Percentiles rank a stretch among this genome's conserved stretches.
These are phyloP conservation scores for Psilocybe subaeruginosa DNA, from an alignment of 768 basidiomycete genomes.

Conservation along the genomic window DNA sequence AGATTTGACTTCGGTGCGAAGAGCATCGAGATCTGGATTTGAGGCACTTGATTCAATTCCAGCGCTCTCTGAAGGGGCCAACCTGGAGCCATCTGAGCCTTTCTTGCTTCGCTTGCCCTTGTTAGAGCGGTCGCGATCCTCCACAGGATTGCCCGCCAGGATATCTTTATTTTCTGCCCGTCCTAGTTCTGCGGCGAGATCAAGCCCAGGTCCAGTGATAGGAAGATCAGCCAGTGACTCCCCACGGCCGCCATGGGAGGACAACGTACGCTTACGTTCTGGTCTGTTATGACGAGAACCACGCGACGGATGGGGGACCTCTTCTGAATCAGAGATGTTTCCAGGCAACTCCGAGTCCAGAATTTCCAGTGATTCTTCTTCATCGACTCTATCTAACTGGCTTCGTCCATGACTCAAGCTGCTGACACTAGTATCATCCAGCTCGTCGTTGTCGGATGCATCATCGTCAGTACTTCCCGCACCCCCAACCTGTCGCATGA, in stretches of 20 bases:
- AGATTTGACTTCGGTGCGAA: constrained; percentile 86
- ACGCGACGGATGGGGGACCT: constrained; percentile 34
- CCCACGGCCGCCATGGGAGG: constrained; percentile 63
- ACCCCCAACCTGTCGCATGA: constrained; percentile 69
- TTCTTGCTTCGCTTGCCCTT: constrained; percentile 56
- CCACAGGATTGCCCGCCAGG: constrained; percentile 55
- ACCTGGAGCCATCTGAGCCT: constrained; percentile 41
- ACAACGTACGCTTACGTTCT: constrained; percentile 54
- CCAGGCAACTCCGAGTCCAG: constrained; percentile 40
- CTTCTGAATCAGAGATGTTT: constrained; percentile 37
- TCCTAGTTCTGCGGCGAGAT: constrained; percentile 90
- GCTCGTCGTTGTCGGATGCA: constrained; percentile 42
- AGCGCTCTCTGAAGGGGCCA: constrained; percentile 32
- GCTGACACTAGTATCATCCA: constrained; percentile 49
- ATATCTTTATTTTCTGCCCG: constrained; percentile 90
- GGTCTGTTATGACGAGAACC: constrained; percentile 44
- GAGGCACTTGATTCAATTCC: constrained; percentile 47
- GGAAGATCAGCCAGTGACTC: constrained; percentile 88
- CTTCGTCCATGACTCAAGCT: constrained; percentile 63
- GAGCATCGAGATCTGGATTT: constrained; percentile 62
- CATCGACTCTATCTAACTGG: constrained; percentile 65
- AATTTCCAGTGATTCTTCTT: constrained; percentile 49
- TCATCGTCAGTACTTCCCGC: constrained; percentile 38
- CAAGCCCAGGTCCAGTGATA: constrained; percentile 86
- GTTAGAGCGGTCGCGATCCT: constrained; percentile 49